Base-by-base conservation (phyloP, 2,329 filamentous ascomycete species). In the Colletotrichum eleusines region DNA sequence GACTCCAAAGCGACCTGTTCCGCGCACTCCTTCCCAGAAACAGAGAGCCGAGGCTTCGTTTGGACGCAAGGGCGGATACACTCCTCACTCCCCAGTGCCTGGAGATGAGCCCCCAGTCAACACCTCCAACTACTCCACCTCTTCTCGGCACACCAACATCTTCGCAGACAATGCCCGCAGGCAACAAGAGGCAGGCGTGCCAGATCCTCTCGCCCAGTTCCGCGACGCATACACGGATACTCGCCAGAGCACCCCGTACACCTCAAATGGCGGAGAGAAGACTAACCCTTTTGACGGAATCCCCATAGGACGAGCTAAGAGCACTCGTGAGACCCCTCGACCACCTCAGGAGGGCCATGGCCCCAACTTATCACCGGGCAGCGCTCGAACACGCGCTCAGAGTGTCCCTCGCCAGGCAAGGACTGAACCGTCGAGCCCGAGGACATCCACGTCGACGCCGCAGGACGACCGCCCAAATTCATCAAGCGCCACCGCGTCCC, bases 171-270 rank as follows among this genome's bases (percentile, higher is more conserved):
- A 71, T 38, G 57, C 66, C 31, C 74, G 69, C 33, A 67, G 74
- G 26, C 73, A 74, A 61, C 58, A 77, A 78, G 16, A 78, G 53
- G 62, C 53, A 46, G 66, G 69, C 18, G 69, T 81, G 73, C 79
- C 80, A n/a, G 85, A 89, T 72, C 85, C 85, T 2, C 75, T 88
- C 51, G 83, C 81, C 28, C 80, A 84, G 61, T 87, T 88, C 69
- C 81, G 82, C 74, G 82, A 85, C 5, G 78, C 78, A 1, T 81
- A 80, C 53, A 67, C 80, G 51, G 86, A 89, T 70, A 77, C 78
- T n/a, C 83, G 88, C n/a, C 83, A 88, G 65, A 87, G 87, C 74
- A 87, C 86, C 7, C 88, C 88, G 0, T 91, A 90, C 75, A 82
- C 84, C 51, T 84, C 82, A 1, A 83, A 86, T 40, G 83, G 86